Evolutionary conservation across 108 stramenopile species (phyloP).

Genomic region (Cyclotella baltica): DNA sequence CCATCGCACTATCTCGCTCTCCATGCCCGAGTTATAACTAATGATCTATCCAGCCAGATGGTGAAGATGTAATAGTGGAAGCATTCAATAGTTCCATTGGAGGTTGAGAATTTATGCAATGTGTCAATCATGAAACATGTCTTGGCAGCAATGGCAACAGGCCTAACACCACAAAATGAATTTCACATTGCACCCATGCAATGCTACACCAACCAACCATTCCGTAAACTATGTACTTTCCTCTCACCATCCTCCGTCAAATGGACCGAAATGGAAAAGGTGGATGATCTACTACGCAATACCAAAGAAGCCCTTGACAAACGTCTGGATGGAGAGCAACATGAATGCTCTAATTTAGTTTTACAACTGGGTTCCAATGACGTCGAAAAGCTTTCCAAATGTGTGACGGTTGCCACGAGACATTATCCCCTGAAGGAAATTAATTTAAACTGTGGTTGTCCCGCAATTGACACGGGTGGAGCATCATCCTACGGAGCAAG

Average conservation of each 20-base stretch:
- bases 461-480: slow-evolving; percentile 58
- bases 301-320: slow-evolving; percentile 13
- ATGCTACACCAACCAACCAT: slow-evolving; percentile 52
- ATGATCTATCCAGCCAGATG: too few relatives aligned
- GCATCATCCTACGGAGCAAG: slow-evolving; percentile 59
- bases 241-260: slow-evolving; percentile 49
- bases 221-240: slow-evolving; percentile 34
- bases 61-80: not conserved
- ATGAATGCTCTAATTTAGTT: slow-evolving; percentile 34
- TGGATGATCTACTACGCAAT: slow-evolving; percentile 48
- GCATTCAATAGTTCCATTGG: not conserved
- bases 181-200: slow-evolving; percentile 70
- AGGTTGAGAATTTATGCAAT: too few relatives aligned
- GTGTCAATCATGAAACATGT: not conserved
- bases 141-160: slow-evolving; percentile 4
- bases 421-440: slow-evolving; percentile 47
- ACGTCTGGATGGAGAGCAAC: slow-evolving; percentile 31
- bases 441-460: slow-evolving; percentile 68
- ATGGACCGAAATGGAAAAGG: slow-evolving; percentile 74
- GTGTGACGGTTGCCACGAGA: slow-evolving; percentile 20
- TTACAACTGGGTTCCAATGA: slow-evolving; percentile 60
- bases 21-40: too few relatives aligned
- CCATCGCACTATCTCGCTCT: too few relatives aligned
- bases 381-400: slow-evolving; percentile 29
- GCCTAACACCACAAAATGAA: slow-evolving; percentile 2